A percentile compares a stretch with the other conserved stretches of the same genome.
Evolutionary conservation across 768 basidiomycete genomes (phyloP).

Genomic region (Hericium alpestre): DNA sequence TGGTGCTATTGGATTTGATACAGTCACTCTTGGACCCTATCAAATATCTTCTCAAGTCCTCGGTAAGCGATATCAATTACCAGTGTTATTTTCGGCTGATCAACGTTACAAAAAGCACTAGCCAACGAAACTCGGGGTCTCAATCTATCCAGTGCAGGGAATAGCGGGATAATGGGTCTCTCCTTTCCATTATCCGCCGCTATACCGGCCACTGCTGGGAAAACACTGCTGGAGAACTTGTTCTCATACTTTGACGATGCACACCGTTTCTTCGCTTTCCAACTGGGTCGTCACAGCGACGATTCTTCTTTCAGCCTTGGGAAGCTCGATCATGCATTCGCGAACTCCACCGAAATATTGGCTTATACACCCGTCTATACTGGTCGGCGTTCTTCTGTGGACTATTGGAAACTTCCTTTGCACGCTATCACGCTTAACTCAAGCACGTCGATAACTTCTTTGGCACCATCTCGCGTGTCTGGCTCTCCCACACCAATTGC

Average conservation of each 20-base stretch:
- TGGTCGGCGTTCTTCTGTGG: constrained; percentile 26
- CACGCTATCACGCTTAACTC: constrained; percentile 34
- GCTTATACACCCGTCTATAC: constrained; percentile 30
- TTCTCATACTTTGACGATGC: constrained; percentile 30
- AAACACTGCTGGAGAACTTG: constrained; percentile 37
- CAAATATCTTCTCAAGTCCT: constrained; percentile 38
- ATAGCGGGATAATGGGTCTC: constrained; percentile 48
- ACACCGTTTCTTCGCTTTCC: constrained; percentile 39
- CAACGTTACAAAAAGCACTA: constrained; percentile 23
- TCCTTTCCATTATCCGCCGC: constrained; percentile 37
- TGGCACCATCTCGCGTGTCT: constrained; percentile 35
- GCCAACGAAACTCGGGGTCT: constrained; percentile 34
- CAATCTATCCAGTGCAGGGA: constrained; percentile 32
- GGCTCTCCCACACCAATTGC: constrained; percentile 36
- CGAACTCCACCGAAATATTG: constrained; percentile 24
- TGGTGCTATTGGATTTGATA: constrained; percentile 38
- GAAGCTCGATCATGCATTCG: constrained; percentile 29
- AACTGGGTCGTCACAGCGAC: constrained; percentile 28
- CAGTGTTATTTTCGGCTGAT: neutral
- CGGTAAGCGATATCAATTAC: constrained; percentile 21
- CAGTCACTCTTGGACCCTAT: constrained; percentile 33
- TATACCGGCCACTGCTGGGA: constrained; percentile 34
- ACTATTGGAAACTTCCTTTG: constrained; percentile 52
- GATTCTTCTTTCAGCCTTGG: constrained; percentile 44
- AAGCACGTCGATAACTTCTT: constrained; percentile 19